phyloP scores from a whole-genome alignment of 2,329 filamentous ascomycete species.

The Pseudogymnoascus verrucosus region DNA sequence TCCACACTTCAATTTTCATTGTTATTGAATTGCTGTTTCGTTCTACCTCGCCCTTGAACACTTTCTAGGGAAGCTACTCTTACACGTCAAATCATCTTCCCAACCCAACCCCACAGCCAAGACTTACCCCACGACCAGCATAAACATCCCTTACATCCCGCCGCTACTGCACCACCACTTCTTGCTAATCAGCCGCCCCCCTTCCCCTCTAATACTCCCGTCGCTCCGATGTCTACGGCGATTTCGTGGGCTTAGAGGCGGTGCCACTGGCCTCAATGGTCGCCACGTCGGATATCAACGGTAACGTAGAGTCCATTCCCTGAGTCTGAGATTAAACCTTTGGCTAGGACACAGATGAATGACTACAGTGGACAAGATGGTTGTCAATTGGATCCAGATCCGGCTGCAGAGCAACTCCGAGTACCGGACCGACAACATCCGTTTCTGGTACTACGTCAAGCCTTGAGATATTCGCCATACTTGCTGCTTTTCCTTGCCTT shows the following conservation, averaged over 20 bases:
- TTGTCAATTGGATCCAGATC: neutral
- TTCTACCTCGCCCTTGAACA: neutral
- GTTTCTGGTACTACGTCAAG: neutral
- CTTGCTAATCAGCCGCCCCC: neutral
- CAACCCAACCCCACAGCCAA: neutral
- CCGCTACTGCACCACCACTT: neutral
- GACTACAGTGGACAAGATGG: neutral
- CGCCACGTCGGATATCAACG: neutral
- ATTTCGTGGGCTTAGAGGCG: neutral
- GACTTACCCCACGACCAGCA: neutral
- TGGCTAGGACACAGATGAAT: neutral
- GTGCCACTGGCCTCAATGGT: neutral
- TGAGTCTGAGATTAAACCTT: neutral
- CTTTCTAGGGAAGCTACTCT: neutral
- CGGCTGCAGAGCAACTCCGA: neutral
- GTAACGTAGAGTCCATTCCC: neutral
- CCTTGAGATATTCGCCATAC: neutral
- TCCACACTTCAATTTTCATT: neutral
- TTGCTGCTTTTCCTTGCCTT: neutral
- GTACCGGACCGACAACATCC: neutral
- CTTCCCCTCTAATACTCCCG: neutral
- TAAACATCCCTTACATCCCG: neutral
- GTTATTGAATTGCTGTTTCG: neutral
- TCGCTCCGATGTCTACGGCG: neutral
- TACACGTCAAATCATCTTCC: neutral